A percentile compares a stretch with the other conserved stretches of the same genome.
These are phyloP conservation scores for Fraxinus baroniana DNA, from an alignment of 305 asterid species.

Conservation along the genomic window DNA sequence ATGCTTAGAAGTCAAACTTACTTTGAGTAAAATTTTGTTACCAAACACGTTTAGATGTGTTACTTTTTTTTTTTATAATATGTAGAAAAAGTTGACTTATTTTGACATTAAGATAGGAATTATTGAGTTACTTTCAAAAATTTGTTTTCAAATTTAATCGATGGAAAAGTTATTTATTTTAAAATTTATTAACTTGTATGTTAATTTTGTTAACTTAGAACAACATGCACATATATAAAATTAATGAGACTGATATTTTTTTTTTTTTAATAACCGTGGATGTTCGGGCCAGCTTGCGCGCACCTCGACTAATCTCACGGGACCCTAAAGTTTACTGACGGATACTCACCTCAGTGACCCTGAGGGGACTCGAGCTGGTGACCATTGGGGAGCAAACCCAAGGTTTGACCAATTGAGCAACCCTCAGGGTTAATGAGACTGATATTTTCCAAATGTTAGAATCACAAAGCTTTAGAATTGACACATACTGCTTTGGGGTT, in stretches of 20 bases:
- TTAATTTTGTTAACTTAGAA: background rate
- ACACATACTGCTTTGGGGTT: slow-evolving; percentile 81
- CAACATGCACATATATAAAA: background rate
- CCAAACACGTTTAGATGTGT: background rate
- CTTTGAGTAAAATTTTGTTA: background rate
- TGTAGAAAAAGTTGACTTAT: background rate
- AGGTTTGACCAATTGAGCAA: too few species aligned
- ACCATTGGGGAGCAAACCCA: too few species aligned
- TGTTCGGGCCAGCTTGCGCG: too few species aligned
- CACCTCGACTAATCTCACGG: too few species aligned
- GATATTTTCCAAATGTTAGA: background rate
- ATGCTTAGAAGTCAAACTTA: background rate
- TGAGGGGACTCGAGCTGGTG: too few species aligned
- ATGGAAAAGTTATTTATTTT: background rate
- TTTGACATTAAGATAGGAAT: background rate
- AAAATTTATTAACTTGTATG: background rate
- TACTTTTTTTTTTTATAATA: background rate
- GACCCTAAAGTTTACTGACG: too few species aligned
- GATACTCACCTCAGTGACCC: too few species aligned
- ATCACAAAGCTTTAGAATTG: background rate
- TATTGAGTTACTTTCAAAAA: background rate
- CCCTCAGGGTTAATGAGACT: too few species aligned
- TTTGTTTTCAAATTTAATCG: background rate
- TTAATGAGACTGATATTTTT: background rate
- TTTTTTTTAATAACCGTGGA: too few species aligned